These are phyloP conservation scores for Candida frijolesensis DNA, from an alignment of 1,139 yeast species.

Conservation along the genomic window DNA sequence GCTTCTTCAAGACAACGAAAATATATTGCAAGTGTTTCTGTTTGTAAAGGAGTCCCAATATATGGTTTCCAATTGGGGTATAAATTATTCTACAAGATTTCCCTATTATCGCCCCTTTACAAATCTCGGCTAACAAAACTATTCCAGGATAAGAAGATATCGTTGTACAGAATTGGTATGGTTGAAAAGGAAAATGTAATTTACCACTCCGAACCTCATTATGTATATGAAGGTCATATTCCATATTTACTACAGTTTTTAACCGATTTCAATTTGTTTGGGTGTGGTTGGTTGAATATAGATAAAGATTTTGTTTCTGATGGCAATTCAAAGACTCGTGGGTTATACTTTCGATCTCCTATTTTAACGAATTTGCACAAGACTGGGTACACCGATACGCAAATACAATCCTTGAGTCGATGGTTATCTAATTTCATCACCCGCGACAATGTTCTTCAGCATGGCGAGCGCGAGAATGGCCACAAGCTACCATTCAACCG, in stretches of 20 bases:
- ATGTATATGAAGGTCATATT: constrained; percentile 72
- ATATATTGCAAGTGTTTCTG: constrained; percentile 65
- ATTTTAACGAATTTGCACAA: constrained; percentile 18
- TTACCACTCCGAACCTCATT: constrained; percentile 9
- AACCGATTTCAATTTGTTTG: constrained; percentile 79
- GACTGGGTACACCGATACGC: constrained; percentile 7
- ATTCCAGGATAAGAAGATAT: constrained; percentile 51
- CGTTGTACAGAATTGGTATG: constrained; percentile 9
- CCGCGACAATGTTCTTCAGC: constrained; percentile 26
- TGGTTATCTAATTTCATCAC: constrained; percentile 22
- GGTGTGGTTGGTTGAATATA: constrained; percentile 74
- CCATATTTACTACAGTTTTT: constrained; percentile 77
- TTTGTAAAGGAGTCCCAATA: constrained; percentile 78
- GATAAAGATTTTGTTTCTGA: constrained; percentile 12
- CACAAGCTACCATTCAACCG: constrained; percentile 37
- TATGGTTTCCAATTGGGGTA: constrained; percentile 81
- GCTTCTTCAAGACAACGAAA: constrained; percentile 19
- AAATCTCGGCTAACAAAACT: constrained; percentile 61
- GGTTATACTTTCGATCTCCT: constrained; percentile 44
- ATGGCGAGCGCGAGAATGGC: constrained; percentile 14
- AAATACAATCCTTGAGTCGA: constrained; percentile 9
- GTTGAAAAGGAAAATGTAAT: constrained; percentile 6
- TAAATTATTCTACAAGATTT: constrained; percentile 65
- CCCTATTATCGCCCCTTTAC: constrained; percentile 64
- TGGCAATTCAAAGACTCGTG: constrained; percentile 11